Percentiles rank a stretch among this genome's conserved stretches.
These are phyloP conservation scores for Penicillium freii DNA, from an alignment of 2,329 filamentous ascomycete genomes.

Conservation along the genomic window DNA sequence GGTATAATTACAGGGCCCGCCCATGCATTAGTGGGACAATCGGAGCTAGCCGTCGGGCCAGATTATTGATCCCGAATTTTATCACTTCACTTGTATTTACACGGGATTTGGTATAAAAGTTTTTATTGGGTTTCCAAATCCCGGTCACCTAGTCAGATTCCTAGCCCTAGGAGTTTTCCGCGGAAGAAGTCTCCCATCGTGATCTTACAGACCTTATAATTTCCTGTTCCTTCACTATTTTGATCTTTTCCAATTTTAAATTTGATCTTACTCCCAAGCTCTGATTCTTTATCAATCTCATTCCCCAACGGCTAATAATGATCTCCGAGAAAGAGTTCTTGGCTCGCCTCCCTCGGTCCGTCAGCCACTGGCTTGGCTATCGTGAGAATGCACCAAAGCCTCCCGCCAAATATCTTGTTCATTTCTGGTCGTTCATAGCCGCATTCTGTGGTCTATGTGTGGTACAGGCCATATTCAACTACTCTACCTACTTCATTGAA, in stretches of 20 bases:
- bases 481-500: constrained; percentile 13
- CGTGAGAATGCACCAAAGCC: constrained; percentile 22
- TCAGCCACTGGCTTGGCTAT: constrained; percentile 31
- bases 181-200: not conserved
- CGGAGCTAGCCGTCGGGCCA: not conserved
- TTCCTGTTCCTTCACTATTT: not conserved
- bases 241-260: not conserved
- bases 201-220: not conserved
- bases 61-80: not conserved
- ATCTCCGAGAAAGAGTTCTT: constrained; percentile 28
- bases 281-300: not conserved
- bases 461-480: constrained; percentile 26
- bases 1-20: not conserved
- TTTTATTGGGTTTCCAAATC: not conserved
- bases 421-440: constrained; percentile 27
- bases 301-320: not conserved
- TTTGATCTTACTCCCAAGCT: not conserved
- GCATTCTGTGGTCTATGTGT: constrained; percentile 27
- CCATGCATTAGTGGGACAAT: not conserved
- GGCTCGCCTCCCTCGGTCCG: constrained; percentile 17
- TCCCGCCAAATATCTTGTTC: constrained; percentile 19
- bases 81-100: not conserved
- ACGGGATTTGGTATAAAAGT: not conserved
- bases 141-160: not conserved
- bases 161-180: not conserved